Evolutionary conservation across 805 yeast genomes (phyloP), one percentile per base, ranked within the genome.

Genomic region (Metschnikowia lachancei): DNA sequence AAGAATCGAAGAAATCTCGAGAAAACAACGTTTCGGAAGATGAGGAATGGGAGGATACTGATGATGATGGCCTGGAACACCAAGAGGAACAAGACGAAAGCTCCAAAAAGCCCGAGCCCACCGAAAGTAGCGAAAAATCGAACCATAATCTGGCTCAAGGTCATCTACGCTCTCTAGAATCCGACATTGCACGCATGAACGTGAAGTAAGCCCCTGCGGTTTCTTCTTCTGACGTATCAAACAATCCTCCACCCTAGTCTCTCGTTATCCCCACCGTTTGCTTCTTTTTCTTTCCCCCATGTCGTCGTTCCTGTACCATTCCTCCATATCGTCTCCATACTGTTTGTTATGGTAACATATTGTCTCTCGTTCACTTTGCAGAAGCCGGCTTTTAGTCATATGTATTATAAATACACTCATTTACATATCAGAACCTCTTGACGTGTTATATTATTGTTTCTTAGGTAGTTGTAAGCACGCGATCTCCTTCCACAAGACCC

Each of bases 1-100:
- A 26, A 10, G 12, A 24, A 6, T 16, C 9, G 12, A 55, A 29
- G 32, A n/a, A 26, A 6, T 5, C 28, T 10, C 28, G 11, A 30
- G 17, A 30, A 30, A 30, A n/a, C 14, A 13, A 10, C 17, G 12
- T 6, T 30, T 9, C 17, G 10, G 33, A 58, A 22, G 69, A 62
- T 16, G 53, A 51, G 30, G 66, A 62, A 36, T 60, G 65, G 64
- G 63, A 55, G 40, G 66, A 62, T 26, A 54, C 60, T 14, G 65
- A 62, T n/a, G 55, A 66, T 30, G 67, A 60, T n/a, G 29, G n/a
- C n/a, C n/a, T n/a, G n/a, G n/a, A n/a, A n/a, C n/a, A n/a, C 28
- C 12, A 26, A 8, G 28, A 26, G 10, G 28, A 26, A 26, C 12
- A 9, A 9, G 10, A 28, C 2, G 38, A 30, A 14, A 31, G n/a